Evolutionary conservation across 75 land plant species (phyloP), one percentile per base, ranked within the genome.

Genomic region (Selaginella tamariscina): DNA sequence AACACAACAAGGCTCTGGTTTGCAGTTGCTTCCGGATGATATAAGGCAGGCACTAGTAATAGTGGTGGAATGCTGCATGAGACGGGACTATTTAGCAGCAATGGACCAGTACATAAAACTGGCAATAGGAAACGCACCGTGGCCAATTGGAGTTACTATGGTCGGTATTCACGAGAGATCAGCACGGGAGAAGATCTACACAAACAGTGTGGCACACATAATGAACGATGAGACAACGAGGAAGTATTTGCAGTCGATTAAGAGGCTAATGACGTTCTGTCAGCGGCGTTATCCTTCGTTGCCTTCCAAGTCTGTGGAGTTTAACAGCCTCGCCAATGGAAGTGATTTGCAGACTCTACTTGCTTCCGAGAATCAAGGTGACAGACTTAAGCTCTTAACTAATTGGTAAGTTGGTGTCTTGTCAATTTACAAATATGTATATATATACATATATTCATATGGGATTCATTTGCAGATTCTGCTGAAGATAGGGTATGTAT

Each of bases 141-240:
- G 98, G 98, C 98, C 98, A 1, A 94, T 94, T 78, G 98, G 98
- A 77, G 98, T 94, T 1, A 94, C 98, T 77, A 94, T 94, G 98
- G 98, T 94, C 75, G 98, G 98, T 80, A 94, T 94, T 68, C 98
- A 94, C 68, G 98, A 94, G 79, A 88, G 98, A 77, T 94, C 98
- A 1, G 98, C 98, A 24, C 96, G 98, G 27, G 98, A 94, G 72
- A 94, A 94, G 80, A 94, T 94, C 56, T 81, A 94, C 65, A 89
- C 98, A 31, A 94, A 87, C 78, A 94, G 96, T 83, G 98, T 94
- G 24, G 98, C 98, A 22, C 98, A 94, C 32, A 89, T 94, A 56
- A 94, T 94, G 98, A 94, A 94, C 65, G 98, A 94, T 73, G 98
- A 94, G 70, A 94, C 98, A 26, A 94, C 98, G 54, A 83, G 98